Evolutionary conservation across 2,329 filamentous ascomycete species (phyloP).

Genomic region (Pleoardoris graminearum): DNA sequence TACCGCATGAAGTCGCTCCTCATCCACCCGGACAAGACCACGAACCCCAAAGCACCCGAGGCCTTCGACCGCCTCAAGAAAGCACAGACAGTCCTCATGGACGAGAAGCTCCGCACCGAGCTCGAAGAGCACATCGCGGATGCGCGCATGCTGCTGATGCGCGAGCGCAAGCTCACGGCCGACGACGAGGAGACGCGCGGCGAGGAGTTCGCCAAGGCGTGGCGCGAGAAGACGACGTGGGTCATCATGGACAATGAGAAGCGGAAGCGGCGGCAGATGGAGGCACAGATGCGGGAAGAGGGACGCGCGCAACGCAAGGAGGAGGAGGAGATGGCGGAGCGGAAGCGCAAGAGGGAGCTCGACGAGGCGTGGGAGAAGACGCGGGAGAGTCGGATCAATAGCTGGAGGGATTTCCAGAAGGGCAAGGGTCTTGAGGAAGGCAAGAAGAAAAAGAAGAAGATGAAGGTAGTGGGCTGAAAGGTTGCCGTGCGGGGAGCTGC

Average conservation of each 20-base stretch:
- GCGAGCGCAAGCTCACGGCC: conserved; percentile 89
- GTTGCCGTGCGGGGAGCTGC: no score
- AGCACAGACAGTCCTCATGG: conserved; percentile 85
- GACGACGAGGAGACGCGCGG: conserved; percentile 87
- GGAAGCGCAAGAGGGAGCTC: conserved; percentile 71
- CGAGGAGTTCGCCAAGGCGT: conserved; percentile 78
- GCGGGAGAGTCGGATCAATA: conserved; percentile 86
- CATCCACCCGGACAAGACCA: conserved; percentile 97
- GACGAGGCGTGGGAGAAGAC: conserved; percentile 96
- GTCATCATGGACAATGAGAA: conserved; percentile 94
- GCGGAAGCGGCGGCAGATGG: conserved; percentile 78
- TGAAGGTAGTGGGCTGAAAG: conserved; percentile 55
- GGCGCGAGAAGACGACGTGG: conserved; percentile 86
- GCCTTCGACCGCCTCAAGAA: conserved; percentile 97
- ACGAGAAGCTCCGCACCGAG: conserved; percentile 84
- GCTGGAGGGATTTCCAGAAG: conserved; percentile 92
- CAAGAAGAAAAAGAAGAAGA: conserved; percentile 55
- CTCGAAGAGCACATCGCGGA: conserved; percentile 96
- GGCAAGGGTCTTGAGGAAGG: conserved; percentile 51
- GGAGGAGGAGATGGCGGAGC: conserved; percentile 77
- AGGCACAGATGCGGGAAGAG: conserved; percentile 96
- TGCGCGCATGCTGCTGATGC: conserved; percentile 90
- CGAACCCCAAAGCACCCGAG: conserved; percentile 86
- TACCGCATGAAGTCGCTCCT: conserved; percentile 99
- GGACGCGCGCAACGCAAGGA: conserved; percentile 83